phyloP scores from a whole-genome alignment of 179 eudicot species.

The Nepenthes alata region DNA sequence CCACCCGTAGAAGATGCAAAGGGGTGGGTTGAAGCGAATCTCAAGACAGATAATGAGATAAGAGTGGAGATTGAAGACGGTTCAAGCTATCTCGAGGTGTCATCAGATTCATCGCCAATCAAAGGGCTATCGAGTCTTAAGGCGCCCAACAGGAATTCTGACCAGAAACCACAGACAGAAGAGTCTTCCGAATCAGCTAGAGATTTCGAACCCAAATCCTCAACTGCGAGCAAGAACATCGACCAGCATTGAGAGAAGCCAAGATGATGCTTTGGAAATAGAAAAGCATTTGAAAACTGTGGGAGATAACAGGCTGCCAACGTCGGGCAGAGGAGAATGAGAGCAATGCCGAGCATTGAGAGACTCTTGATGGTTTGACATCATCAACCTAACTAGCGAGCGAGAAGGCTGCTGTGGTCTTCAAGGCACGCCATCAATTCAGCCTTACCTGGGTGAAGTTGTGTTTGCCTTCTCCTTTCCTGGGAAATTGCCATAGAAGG shows the following conservation, averaged over 20 bases:
- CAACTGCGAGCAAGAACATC: conserved; percentile 6
- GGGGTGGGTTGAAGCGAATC: conserved; percentile 9
- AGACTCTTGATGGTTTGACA: too few species aligned
- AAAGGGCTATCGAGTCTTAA: conserved; percentile 7
- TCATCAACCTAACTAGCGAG: too few species aligned
- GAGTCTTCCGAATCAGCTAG: conserved; percentile 8
- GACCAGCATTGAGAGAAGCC: conserved; percentile 1
- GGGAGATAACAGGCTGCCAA: conserved; percentile 1
- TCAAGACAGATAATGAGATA: conserved; percentile 6
- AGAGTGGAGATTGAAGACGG: conserved; percentile 12
- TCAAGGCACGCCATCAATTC: too few species aligned
- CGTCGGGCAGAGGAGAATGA: background rate
- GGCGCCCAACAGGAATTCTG: conserved; percentile 7
- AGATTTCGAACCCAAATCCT: conserved; percentile 2
- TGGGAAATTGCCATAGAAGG: too few species aligned
- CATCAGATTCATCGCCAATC: conserved; percentile 10
- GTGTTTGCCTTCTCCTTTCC: too few species aligned
- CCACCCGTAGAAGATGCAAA: too few species aligned
- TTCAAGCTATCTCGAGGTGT: conserved; percentile 3
- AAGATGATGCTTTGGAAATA: conserved; percentile 6
- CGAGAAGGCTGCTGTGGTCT: too few species aligned
- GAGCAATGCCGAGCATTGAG: conserved; percentile 3
- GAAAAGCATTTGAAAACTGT: conserved; percentile 3
- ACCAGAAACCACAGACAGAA: background rate
- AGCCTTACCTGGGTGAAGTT: too few species aligned